phyloP scores from a whole-genome alignment of 108 stramenopile species.

The Nitzschia sp. region DNA sequence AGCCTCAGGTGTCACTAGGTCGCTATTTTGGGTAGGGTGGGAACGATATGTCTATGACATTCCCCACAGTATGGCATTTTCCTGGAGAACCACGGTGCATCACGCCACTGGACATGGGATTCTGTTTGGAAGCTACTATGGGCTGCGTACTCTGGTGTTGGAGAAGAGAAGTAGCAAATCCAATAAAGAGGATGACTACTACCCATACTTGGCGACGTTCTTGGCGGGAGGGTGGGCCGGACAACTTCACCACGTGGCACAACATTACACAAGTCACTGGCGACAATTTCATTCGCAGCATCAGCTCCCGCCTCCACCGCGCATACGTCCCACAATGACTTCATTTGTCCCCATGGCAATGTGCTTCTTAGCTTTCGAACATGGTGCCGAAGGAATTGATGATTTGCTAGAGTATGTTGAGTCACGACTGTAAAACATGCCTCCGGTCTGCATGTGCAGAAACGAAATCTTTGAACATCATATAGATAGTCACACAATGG shows the following conservation, averaged over 20 bases:
- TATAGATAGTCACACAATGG: too few relatives aligned
- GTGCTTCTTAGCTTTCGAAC: slow-evolving; percentile 7
- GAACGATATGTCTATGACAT: not conserved
- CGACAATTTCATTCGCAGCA: not conserved
- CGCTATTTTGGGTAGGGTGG: slow-evolving; percentile 4
- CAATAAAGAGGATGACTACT: not conserved
- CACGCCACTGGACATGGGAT: not conserved
- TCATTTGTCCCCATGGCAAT: not conserved
- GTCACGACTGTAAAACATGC: not conserved
- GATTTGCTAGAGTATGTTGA: not conserved
- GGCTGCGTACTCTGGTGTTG: not conserved
- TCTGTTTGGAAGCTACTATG: not conserved
- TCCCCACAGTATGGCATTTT: not conserved
- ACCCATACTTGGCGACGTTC: not conserved
- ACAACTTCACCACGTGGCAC: slow-evolving; percentile 1
- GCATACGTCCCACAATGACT: not conserved
- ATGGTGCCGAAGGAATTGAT: not conserved
- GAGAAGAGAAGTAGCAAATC: not conserved
- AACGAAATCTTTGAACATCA: too few relatives aligned
- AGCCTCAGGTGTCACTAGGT: not conserved
- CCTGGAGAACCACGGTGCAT: not conserved
- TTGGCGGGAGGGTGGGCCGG: not conserved
- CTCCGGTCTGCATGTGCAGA: too few relatives aligned
- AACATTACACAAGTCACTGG: slow-evolving; percentile 8
- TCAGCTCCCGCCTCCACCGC: not conserved